Base-by-base conservation (phyloP, 805 yeast genomes). In the Candida coleopterorum region DNA sequence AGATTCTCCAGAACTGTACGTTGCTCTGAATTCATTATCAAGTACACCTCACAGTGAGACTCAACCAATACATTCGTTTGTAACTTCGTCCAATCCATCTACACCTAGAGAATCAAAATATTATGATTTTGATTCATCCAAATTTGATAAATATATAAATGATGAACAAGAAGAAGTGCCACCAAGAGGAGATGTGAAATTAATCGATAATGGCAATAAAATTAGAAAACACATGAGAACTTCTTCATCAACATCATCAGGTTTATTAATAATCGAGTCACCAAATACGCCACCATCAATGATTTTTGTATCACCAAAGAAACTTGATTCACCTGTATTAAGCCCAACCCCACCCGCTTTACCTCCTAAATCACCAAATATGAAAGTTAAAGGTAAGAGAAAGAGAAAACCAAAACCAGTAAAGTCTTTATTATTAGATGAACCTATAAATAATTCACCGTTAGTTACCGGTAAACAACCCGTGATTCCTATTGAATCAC, bases 131-230 rank as follows among this genome's bases (percentile, higher is more conserved):
- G n/a, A 27, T 9, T 6, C 15, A 6, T 22, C 34, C 20, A 27
- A 28, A 7, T 32, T 40, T 20, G 27, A 45, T 15, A 40, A 34
- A 18, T 37, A 38, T 17, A n/a, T 45, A 7, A 36, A 40, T 25
- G 48, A 45, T 29, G 22, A 32, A n/a, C 47, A 43, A 29, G n/a
- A 24, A 9, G 43, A 39, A 10, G 40, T 43, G 8, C 48, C 48
- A 2, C 37, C 38, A 7, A 25, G 47, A 36, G 43, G 47, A 11
- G 48, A 43, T 34, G 40, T 43, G 3, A 18, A 32, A n/a, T 16
- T 45, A 16, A 28, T 44, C 18, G 29, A 29, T 29, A 23, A 29
- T 29, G 32, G 27, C 18, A 18, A 24, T 11, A 21, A 29, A 12
- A 27, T 34, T 5, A 21, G 39, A 16, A 31, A 29, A 18, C 31